Percentiles rank a stretch among this genome's conserved stretches.
Evolutionary conservation across 1,284 basidiomycete genomes (phyloP).

Genomic region (Trichosporon sp.): DNA sequence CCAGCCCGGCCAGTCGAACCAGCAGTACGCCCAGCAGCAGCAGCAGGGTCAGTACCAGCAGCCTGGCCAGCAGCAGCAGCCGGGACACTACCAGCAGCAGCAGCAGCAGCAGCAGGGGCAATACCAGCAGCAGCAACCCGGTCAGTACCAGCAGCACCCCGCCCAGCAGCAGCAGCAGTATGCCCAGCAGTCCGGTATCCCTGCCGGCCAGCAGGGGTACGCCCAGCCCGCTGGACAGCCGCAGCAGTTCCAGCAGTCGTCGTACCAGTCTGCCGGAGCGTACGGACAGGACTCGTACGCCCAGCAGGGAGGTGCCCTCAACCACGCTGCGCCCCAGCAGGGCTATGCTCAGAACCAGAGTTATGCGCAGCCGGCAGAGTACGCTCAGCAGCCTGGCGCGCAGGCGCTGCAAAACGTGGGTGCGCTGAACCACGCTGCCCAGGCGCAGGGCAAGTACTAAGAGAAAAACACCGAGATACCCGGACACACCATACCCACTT

Average conservation of each 20-base stretch:
- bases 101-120: too few relatives aligned
- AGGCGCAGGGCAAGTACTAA: conserved; percentile 4
- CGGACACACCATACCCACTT: neutral
- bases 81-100: too few relatives aligned
- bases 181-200: neutral
- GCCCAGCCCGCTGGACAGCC: neutral
- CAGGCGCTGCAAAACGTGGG: neutral
- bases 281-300: conserved; percentile 10
- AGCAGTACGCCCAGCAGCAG: conserved; percentile 11
- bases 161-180: neutral
- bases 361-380: neutral
- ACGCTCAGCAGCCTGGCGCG: conserved; percentile 5
- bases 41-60: neutral
- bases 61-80: neutral
- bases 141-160: neutral
- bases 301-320: neutral
- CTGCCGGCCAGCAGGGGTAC: too few relatives aligned
- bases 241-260: conserved; percentile 4
- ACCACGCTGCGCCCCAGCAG: too few relatives aligned
- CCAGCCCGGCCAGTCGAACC: conserved; percentile 6
- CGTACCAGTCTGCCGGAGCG: neutral
- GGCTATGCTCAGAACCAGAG: neutral
- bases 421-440: neutral
- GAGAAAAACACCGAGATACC: neutral
- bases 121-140: neutral